Base-by-base conservation (phyloP, 169 alveolate genomes). In the Babesia bigemina region DNA sequence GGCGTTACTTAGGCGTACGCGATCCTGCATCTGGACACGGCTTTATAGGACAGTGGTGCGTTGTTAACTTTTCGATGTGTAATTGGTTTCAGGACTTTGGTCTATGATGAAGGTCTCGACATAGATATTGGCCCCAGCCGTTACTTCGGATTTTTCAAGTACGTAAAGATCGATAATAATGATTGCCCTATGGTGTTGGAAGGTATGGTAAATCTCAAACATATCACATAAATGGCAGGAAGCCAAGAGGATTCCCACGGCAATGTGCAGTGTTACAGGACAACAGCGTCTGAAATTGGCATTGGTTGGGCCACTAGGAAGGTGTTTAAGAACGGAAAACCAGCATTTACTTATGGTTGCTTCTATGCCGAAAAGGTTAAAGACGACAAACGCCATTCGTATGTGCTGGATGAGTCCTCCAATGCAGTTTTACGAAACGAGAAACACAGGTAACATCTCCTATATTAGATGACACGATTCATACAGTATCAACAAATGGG, bases 341-440 rank as follows among this genome's bases (percentile, higher is more conserved):
- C 19, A 13, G 63, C 57, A 45, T 79, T 74, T 85, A 53, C 48
- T n/a, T 92, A 52, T 83, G 95, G 86, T 8, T 83, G 90, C 45
- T 83, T 83, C 45, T 83, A 78, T 21, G 77, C 75, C 39, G 73
- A 85, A 56, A 72, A 73, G 52, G 57, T 81, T 10, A 36, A 48
- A 36, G 22, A 53, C 21, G 75, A 63, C 48, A 59, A 76, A 28
- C 45, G 33, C 8, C 76, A 67, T 55, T 67, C 76, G 4, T 67
- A 67, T 17, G 76, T 67, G 33, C 65, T 67, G 22, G 76, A 67
- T 22, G 76, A 49, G 50, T 50, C 76, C 16, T 63, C 76, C 19
- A 29, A 8, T 10, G 76, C 53, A 6, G 19, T 49, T 0, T n/a
- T 53, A 7, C 17, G 57, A 48, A 67, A 52, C 42, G 58, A 1